A percentile compares a stretch with the other conserved stretches of the same genome.
Conservation (phyloP, 2,329 filamentous ascomycete genomes). For the Alternaria sp. region DNA sequence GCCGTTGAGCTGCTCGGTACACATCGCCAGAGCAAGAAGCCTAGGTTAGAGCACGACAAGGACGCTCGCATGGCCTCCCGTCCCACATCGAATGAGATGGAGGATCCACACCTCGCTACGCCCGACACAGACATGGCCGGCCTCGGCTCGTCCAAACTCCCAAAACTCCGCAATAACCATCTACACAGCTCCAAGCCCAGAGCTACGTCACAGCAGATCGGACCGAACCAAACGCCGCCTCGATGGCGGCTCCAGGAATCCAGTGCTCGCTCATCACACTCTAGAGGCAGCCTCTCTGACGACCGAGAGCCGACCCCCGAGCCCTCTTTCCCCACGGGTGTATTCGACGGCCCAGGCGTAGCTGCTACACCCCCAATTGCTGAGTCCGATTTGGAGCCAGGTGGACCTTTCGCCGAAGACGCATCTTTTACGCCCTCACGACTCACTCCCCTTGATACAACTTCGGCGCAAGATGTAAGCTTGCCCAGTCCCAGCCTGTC, state of each 20-base stretch:
- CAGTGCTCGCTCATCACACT: slow-evolving; percentile 33
- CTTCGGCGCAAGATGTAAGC: slow-evolving; percentile 84
- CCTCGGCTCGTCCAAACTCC: slow-evolving; percentile 31
- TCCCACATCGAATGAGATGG: slow-evolving; percentile 45
- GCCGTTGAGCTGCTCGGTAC: slow-evolving; percentile 60
- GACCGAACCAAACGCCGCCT: slow-evolving; percentile 21
- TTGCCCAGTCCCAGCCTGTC: slow-evolving; percentile 94
- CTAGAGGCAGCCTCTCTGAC: slow-evolving; percentile 20
- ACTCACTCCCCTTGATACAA: slow-evolving; percentile 68
- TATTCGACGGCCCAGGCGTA: slow-evolving; percentile 56
- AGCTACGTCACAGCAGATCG: slow-evolving; percentile 28
- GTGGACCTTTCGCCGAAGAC: slow-evolving; percentile 54
- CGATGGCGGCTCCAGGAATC: slow-evolving; percentile 39
- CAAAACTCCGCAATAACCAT: slow-evolving; percentile 26
- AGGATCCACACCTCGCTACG: slow-evolving; percentile 47
- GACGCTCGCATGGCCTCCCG: slow-evolving; percentile 27
- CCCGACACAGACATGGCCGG: slow-evolving; percentile 48
- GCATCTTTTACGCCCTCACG: slow-evolving; percentile 33
- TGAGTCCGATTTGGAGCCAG: slow-evolving; percentile 73
- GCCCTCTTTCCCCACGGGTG: slow-evolving; percentile 34
- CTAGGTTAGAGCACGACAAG: slow-evolving; percentile 47
- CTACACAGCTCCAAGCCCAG: slow-evolving; percentile 28
- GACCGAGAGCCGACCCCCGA: slow-evolving; percentile 27
- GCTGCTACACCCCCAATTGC: slow-evolving; percentile 80
- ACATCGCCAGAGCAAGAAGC: slow-evolving; percentile 61